Conservation (phyloP, 768 basidiomycete genomes). For the Phylloporus rhodoxanthus region DNA sequence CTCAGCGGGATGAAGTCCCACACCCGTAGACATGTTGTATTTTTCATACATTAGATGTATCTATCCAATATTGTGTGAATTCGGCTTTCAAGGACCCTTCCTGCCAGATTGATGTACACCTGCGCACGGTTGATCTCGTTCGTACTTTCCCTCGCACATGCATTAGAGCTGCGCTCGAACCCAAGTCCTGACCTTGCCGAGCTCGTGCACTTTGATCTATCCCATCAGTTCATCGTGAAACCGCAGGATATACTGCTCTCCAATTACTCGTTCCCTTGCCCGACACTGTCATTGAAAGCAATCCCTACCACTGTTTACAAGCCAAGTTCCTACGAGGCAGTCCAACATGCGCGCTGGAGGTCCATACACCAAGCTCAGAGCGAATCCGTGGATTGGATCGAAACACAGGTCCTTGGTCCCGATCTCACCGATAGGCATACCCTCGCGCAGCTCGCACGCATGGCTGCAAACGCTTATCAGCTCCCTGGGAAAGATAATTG, state of each 20-base stretch:
- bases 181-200: neutral
- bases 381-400: slow-evolving; percentile 62
- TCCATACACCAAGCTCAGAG: slow-evolving; percentile 47
- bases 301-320: slow-evolving; percentile 49
- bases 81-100: neutral
- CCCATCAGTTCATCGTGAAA: slow-evolving; percentile 9
- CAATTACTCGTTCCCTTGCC: slow-evolving; percentile 7
- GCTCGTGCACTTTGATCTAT: slow-evolving; percentile 21
- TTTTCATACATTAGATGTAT: neutral
- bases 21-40: neutral
- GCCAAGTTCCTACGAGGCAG: slow-evolving; percentile 46
- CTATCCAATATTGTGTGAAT: neutral
- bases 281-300: slow-evolving; percentile 36
- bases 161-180: neutral
- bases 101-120: slow-evolving; percentile 7
- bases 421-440: slow-evolving; percentile 78
- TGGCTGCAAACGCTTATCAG: slow-evolving; percentile 88
- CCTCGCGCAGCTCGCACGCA: slow-evolving; percentile 73
- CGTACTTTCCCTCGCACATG: neutral
- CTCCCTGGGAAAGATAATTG: slow-evolving; percentile 64
- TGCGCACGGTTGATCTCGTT: neutral
- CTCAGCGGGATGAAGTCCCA: slow-evolving; percentile 5
- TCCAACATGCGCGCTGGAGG: slow-evolving; percentile 48
- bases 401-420: slow-evolving; percentile 60
- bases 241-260: slow-evolving; percentile 3